Evolutionary conservation across 2,329 filamentous ascomycete species (phyloP), one percentile per base, ranked within the genome.

Genomic region (Albifimbria verrucaria): DNA sequence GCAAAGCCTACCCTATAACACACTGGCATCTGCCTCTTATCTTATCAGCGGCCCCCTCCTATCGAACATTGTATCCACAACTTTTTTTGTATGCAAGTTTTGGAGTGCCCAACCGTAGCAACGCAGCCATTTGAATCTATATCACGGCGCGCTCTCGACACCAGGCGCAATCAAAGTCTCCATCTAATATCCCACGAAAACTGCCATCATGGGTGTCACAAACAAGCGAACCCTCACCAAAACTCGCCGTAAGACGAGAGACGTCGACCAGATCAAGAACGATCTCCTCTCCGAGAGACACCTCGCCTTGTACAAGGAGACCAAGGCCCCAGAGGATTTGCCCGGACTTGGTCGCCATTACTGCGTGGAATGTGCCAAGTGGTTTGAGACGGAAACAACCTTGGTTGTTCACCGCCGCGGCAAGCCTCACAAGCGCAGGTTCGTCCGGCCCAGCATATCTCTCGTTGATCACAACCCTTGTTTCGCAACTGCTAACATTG

Each of bases 351-450:
- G 94, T 23, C 80, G 85, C 62, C 87, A 87, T 69, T 97, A 97
- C 72, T 99, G 94, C 71, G 79, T 88, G 17, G 89, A 96, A 72
- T 99, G 94, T 71, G 88, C 94, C 57, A 97, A 96, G 76, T 97
- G 90, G 88, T 97, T 95, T 70, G 93, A 97, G 70, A 88, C 86
- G 48, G 89, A 94, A 60, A 72, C 81, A 62, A 95, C 90, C 62
- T 76, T 96, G 53, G 77, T 80, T 32, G 79, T 83, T 24, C 94
- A 99, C 73, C 79, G 79, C 53, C 90, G 88, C 70, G 91, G 90
- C 62, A 99, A 97, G 75, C 90, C 90, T 59, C 94, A 99, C 74
- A 97, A 92, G 82, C 85, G 92, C 77, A 88, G 89, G 90, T 66
- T 48, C 22, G 59, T 58, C 25, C 20, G 7, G 20, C 10, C 23